phyloP scores from a whole-genome alignment of 352 stramenopile genomes.

The Pilasporangium apinafurcum region DNA sequence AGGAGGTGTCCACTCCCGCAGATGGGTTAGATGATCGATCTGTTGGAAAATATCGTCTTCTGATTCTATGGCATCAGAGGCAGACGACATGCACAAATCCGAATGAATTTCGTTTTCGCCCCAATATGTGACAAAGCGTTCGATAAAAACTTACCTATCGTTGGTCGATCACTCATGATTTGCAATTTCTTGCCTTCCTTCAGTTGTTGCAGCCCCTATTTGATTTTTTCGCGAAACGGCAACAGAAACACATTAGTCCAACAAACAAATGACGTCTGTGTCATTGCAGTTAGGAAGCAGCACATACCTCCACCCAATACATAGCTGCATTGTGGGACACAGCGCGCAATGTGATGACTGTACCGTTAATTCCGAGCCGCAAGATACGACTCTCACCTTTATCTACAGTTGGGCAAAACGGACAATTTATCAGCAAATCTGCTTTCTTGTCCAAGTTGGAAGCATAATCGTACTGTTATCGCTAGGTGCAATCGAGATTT shows the following conservation, averaged over 20 bases:
- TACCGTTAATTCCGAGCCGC: constrained; percentile 57
- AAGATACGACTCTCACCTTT: constrained; percentile 34
- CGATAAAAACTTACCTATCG: constrained; percentile 20
- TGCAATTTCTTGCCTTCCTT: constrained; percentile 33
- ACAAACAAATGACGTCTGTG: neutral
- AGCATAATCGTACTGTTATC: no score
- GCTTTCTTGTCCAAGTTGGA: constrained; percentile 1
- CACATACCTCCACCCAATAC: constrained; percentile 62
- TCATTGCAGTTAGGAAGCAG: neutral
- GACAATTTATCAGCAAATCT: neutral
- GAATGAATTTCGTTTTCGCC: neutral
- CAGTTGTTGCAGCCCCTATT: constrained; percentile 43
- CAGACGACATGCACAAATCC: neutral
- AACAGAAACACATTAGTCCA: no score
- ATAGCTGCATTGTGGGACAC: constrained; percentile 55
- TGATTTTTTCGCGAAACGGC: no score
- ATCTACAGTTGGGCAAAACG: constrained; percentile 2
- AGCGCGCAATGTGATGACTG: constrained; percentile 56
- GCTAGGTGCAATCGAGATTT: constrained; percentile 51
- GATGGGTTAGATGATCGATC: constrained; percentile 52
- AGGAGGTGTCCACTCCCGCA: constrained; percentile 43
- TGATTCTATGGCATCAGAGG: constrained; percentile 28
- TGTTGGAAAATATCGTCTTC: constrained; percentile 72
- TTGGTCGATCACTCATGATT: constrained; percentile 33
- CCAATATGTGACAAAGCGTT: neutral